phyloP scores from a whole-genome alignment of 2,329 filamentous ascomycete genomes.

The Beauveria asiatica region DNA sequence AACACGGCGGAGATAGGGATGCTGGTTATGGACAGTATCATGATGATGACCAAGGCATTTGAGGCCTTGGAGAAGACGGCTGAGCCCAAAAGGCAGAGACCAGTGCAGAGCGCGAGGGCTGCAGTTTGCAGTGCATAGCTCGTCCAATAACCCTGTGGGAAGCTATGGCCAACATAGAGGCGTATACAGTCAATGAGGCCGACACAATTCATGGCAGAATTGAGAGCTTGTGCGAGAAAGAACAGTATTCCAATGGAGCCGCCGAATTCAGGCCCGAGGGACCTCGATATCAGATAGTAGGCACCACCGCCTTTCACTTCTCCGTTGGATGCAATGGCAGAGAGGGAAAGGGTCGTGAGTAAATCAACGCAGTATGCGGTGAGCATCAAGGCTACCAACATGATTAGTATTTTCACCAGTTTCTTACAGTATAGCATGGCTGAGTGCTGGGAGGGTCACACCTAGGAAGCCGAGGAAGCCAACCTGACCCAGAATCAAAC shows the following conservation, averaged over 20 bases:
- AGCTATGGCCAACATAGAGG: constrained; percentile 59
- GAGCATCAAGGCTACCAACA: constrained; percentile 55
- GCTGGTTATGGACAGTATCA: constrained; percentile 67
- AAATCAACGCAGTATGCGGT: constrained; percentile 73
- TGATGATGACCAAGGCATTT: constrained; percentile 62
- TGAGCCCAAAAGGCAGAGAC: constrained; percentile 71
- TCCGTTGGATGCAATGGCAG: constrained; percentile 82
- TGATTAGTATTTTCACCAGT: background rate
- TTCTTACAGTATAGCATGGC: background rate
- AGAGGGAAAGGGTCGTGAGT: constrained; percentile 78
- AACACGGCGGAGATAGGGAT: constrained; percentile 73
- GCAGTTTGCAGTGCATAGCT: constrained; percentile 67
- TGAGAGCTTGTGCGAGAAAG: constrained; percentile 83
- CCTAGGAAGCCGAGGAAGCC: constrained; percentile 74
- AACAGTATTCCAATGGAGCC: constrained; percentile 83
- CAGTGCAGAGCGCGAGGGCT: constrained; percentile 62
- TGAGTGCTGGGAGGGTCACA: constrained; percentile 29
- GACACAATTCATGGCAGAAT: constrained; percentile 79
- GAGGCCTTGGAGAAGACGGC: constrained; percentile 73
- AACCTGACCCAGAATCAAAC: constrained; percentile 72
- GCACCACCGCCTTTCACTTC: constrained; percentile 81
- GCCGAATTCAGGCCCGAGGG: constrained; percentile 79
- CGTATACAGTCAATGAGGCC: constrained; percentile 76
- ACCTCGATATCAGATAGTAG: constrained; percentile 82
- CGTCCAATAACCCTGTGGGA: constrained; percentile 68